Percentiles rank a stretch among this genome's conserved stretches.
These are phyloP conservation scores for Cucumis cinereus DNA, from an alignment of 306 rosid genomes.

Conservation along the genomic window DNA sequence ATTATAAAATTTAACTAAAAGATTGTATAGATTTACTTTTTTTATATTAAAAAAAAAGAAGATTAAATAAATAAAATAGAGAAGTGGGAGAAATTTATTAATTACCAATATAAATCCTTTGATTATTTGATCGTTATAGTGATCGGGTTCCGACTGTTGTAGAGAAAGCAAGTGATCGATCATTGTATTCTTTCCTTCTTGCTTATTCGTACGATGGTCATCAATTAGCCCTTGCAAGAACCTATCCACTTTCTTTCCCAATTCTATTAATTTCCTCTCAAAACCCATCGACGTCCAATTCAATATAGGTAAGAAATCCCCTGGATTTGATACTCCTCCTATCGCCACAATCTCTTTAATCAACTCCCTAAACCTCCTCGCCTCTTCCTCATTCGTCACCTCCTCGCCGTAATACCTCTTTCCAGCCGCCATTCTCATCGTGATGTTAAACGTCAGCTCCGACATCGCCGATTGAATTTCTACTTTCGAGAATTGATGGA, in stretches of 20 bases:
- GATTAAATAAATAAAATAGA: too few relatives aligned
- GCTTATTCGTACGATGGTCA: conserved; percentile 21
- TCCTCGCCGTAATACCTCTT: conserved; percentile 42
- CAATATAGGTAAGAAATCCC: conserved; percentile 31
- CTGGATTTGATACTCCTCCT: conserved; percentile 15
- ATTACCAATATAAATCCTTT: conserved; percentile 28
- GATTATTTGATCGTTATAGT: conserved; percentile 47
- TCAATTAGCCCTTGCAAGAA: conserved; percentile 49
- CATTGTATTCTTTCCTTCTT: conserved; percentile 24
- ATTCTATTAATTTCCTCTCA: background rate
- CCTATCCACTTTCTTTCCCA: background rate
- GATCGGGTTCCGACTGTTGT: conserved; percentile 36
- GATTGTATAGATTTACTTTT: too few relatives aligned
- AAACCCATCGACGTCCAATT: conserved; percentile 13
- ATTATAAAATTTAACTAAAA: too few relatives aligned
- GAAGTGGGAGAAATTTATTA: background rate
- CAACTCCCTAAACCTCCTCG: conserved; percentile 21
- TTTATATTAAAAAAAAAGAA: too few relatives aligned
- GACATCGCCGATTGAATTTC: conserved; percentile 21
- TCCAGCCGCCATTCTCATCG: conserved; percentile 59
- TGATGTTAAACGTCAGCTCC: conserved; percentile 41
- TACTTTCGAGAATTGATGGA: conserved; percentile 15
- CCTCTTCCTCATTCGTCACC: conserved; percentile 25
- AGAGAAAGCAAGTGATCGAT: conserved; percentile 35
- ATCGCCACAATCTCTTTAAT: conserved; percentile 9